A percentile compares a stretch with the other conserved stretches of the same genome.
Evolutionary conservation across 2,329 filamentous ascomycete genomes (phyloP).

Genomic region (Paramyrothecium sp.): DNA sequence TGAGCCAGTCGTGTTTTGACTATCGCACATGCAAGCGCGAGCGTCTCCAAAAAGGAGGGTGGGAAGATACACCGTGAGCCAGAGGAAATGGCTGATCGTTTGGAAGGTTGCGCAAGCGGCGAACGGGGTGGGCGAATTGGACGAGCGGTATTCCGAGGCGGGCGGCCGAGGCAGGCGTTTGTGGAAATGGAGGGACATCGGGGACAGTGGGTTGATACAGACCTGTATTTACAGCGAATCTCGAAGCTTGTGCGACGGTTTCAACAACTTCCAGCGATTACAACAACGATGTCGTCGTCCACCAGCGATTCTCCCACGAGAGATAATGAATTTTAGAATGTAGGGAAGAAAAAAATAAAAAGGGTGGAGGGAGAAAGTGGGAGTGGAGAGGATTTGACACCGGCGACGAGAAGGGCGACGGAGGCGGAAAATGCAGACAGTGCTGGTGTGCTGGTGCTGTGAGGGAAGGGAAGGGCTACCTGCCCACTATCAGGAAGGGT

Average conservation of each 20-base stretch:
- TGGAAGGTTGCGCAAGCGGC: neutral
- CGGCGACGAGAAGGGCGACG: neutral
- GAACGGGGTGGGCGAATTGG: neutral
- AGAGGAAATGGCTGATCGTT: neutral
- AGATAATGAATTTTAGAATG: neutral
- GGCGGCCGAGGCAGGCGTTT: neutral
- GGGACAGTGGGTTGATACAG: neutral
- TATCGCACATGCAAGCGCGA: too few species aligned
- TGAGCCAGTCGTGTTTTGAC: too few species aligned
- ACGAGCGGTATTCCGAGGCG: neutral
- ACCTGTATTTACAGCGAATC: neutral
- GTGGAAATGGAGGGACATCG: neutral
- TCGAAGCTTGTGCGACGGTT: neutral
- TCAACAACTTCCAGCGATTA: neutral
- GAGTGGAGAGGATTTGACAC: neutral
- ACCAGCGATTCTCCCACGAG: slow-evolving; percentile 1
- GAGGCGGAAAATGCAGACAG: neutral
- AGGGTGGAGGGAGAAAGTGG: neutral
- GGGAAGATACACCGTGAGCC: too few species aligned
- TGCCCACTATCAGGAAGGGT: neutral
- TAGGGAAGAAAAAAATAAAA: neutral
- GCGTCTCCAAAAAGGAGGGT: too few species aligned
- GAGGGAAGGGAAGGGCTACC: neutral
- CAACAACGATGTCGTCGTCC: slow-evolving; percentile 3
- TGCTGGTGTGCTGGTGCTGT: neutral